phyloP scores from a whole-genome alignment of 331 rosid species.

The Rhamnella rubrinervis region DNA sequence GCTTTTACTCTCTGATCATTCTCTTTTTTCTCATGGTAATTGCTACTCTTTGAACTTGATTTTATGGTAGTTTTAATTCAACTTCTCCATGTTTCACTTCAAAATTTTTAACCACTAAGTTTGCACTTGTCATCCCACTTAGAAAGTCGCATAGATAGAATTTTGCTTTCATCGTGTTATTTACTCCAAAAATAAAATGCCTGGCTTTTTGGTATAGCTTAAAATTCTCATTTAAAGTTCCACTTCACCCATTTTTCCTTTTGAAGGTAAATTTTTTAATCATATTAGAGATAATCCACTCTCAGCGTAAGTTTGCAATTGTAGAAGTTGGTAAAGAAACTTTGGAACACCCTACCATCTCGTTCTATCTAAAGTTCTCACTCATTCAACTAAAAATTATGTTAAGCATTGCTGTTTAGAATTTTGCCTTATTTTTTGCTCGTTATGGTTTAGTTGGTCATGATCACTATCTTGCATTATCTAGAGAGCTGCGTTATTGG shows the following conservation, averaged over 20 bases:
- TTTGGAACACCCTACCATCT: background rate
- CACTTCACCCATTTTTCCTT: background rate
- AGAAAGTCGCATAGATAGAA: too few relatives aligned
- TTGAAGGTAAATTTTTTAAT: background rate
- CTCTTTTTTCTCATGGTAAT: constrained; percentile 67
- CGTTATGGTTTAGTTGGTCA: background rate
- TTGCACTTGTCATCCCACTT: background rate
- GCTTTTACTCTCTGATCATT: constrained; percentile 82
- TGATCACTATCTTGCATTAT: too few relatives aligned
- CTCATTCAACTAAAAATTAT: background rate
- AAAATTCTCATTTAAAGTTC: background rate
- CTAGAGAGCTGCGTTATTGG: too few relatives aligned
- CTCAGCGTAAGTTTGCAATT: background rate
- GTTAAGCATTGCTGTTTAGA: background rate
- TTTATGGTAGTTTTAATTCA: constrained; percentile 3
- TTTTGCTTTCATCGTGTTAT: too few relatives aligned
- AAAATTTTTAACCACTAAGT: background rate
- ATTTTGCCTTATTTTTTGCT: background rate
- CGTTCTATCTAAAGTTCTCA: background rate
- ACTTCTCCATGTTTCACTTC: background rate
- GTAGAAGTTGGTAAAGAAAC: constrained; percentile 4
- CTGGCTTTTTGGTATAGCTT: too few relatives aligned
- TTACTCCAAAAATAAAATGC: too few relatives aligned
- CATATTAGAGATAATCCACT: background rate
- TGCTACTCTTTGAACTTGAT: constrained; percentile 15